These are phyloP conservation scores for Yamadazyma mexicana DNA, from an alignment of 1,139 yeast species.

Conservation along the genomic window DNA sequence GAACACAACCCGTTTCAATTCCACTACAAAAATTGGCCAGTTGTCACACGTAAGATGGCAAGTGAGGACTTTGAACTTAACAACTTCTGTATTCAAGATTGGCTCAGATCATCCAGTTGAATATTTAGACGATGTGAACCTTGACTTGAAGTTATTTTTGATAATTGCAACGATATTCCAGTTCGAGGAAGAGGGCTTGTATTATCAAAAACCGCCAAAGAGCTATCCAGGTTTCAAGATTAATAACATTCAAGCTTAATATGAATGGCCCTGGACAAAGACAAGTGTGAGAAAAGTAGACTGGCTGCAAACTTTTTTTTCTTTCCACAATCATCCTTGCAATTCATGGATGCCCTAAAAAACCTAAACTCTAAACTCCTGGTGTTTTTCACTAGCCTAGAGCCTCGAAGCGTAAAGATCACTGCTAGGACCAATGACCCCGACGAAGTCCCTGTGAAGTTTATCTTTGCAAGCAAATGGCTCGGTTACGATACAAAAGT, in stretches of 20 bases:
- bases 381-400: not conserved
- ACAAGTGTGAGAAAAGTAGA: no score
- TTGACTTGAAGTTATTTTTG: not conserved
- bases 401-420: not conserved
- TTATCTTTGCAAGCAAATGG: conserved; percentile 3
- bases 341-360: conserved; percentile 1
- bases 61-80: not conserved
- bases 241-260: no score
- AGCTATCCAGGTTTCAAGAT: no score
- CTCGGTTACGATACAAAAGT: conserved; percentile 5
- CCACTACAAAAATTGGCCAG: not conserved
- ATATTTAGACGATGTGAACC: not conserved
- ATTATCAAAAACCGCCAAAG: no score
- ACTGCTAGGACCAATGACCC: not conserved
- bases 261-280: no score
- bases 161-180: not conserved
- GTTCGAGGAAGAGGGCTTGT: not conserved
- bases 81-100: not conserved
- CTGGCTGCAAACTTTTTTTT: not conserved
- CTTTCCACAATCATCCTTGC: not conserved
- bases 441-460: conserved; percentile 4
- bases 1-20: not conserved
- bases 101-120: not conserved
- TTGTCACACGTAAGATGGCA: not conserved
- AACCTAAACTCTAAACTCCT: not conserved